Evolutionary conservation across 106 monocot species (phyloP), one percentile per base, ranked within the genome.

Genomic region (Phalaenopsis equestris): DNA sequence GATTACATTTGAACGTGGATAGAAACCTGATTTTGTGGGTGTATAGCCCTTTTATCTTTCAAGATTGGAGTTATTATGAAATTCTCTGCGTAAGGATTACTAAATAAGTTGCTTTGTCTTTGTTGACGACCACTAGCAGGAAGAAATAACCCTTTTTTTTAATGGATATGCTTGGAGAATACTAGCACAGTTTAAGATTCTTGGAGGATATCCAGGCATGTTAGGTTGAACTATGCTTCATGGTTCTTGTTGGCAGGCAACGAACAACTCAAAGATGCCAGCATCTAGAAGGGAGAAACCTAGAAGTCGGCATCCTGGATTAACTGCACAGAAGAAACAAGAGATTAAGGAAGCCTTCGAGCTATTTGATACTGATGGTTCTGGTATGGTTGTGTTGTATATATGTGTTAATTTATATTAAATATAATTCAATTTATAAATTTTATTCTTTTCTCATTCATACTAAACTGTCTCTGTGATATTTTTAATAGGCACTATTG

Each of bases 271-370:
- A 16, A 84, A 79, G 23, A 58, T 56, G 42, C 78, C 79, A 65
- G 56, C 79, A 12, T 65, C 89, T 14, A 85, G 86, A 82, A 88
- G 55, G 84, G 90, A 92, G 41, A 91, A 92, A 30, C 79, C 86
- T 49, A 88, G 75, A 86, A 73, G 83, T 45, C 87, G 86, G 65
- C 81, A 78, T 72, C 89, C 81, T 83, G 92, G 88, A 52, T 73
- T 93, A 78, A 81, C 83, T 55, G 70, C 87, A 42, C 88, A 94
- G 37, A 98, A 92, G 84, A 89, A 42, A 76, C 87, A 91, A 82
- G 98, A 98, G 86, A 98, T 98, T 72, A 92, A 87, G 73, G 98
- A 98, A 89, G 92, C 94, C 47, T 98, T 98, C 86, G 94, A 98
- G 8, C 88, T 98, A 58, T 98, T 94, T 85, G 98, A 98, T 86